These are phyloP conservation scores for Gloeostereum incarnatum DNA, from an alignment of 768 basidiomycete genomes.

Conservation along the genomic window DNA sequence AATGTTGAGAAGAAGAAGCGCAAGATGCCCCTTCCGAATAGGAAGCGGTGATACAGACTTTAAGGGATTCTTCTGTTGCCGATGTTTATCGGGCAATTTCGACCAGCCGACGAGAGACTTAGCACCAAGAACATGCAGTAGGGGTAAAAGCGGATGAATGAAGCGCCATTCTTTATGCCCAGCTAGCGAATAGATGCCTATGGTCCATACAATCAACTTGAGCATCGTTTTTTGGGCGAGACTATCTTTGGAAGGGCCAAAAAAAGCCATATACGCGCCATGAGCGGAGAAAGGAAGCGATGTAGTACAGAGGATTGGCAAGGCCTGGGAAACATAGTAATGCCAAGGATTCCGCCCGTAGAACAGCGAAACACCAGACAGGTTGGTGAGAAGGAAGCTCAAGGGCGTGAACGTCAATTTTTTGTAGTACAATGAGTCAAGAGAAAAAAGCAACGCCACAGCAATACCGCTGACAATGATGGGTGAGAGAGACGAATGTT, in stretches of 20 bases:
- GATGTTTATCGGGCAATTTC: no score
- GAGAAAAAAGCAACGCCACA: conserved; percentile 20
- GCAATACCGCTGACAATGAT: conserved; percentile 12
- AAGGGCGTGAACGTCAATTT: conserved; percentile 61
- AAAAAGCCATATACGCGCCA: conserved; percentile 35
- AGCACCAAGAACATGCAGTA: conserved; percentile 73
- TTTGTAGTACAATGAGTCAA: conserved; percentile 71
- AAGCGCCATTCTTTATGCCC: conserved; percentile 99
- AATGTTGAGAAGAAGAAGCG: conserved; percentile 41
- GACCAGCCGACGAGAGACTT: conserved; percentile 54
- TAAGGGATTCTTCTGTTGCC: conserved; percentile 4
- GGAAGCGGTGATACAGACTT: conserved; percentile 14
- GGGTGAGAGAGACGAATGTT: conserved; percentile 11
- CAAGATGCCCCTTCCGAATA: conserved; percentile 24
- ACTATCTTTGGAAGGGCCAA: conserved; percentile 13
- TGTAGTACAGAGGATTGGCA: conserved; percentile 76
- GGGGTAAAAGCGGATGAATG: conserved; percentile 82
- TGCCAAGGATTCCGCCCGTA: conserved; percentile 85
- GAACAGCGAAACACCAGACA: conserved; percentile 83
- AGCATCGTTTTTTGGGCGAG: conserved; percentile 33
- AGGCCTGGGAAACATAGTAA: conserved; percentile 79
- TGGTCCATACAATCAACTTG: conserved; percentile 47
- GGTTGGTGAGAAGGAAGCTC: conserved; percentile 78
- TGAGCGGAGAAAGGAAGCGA: conserved; percentile 64
- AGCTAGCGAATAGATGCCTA: conserved; percentile 63